Evolutionary conservation across 495 filamentous ascomycete species (phyloP).

Genomic region (Lasiosphaeria hispida): DNA sequence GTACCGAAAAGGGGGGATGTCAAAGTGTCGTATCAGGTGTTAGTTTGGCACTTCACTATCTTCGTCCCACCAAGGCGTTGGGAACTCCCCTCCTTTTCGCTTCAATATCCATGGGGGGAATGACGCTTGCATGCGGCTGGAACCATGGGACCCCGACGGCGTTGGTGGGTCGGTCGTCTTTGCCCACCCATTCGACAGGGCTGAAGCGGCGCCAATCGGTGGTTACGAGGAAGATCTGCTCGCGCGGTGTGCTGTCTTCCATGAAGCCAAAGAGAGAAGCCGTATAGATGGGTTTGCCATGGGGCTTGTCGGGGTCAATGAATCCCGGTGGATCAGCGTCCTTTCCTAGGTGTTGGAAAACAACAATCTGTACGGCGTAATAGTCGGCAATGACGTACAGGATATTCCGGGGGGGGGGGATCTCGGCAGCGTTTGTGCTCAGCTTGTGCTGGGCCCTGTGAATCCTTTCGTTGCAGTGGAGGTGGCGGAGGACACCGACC

Average conservation of each 20-base stretch:
- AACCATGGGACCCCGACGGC: not conserved
- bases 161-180: not conserved
- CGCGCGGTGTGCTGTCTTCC: not conserved
- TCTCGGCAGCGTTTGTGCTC: not conserved
- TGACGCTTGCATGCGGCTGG: not conserved
- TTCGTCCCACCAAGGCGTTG: too few relatives aligned
- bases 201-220: not conserved
- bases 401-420: not conserved
- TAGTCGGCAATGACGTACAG: not conserved
- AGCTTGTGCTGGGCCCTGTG: not conserved
- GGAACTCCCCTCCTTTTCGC: too few relatives aligned
- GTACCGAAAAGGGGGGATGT: not conserved
- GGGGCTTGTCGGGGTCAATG: not conserved
- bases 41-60: too few relatives aligned
- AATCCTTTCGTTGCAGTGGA: conserved; percentile 1
- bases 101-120: not conserved
- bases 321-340: not conserved
- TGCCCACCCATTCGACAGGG: not conserved
- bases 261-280: not conserved
- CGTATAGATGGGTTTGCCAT: not conserved
- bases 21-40: not conserved
- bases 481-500: not conserved
- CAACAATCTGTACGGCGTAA: not conserved
- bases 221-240: not conserved
- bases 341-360: not conserved